These are phyloP conservation scores for Pseudogymnoascus sp. DNA, from an alignment of 2,329 filamentous ascomycete genomes.

Conservation along the genomic window DNA sequence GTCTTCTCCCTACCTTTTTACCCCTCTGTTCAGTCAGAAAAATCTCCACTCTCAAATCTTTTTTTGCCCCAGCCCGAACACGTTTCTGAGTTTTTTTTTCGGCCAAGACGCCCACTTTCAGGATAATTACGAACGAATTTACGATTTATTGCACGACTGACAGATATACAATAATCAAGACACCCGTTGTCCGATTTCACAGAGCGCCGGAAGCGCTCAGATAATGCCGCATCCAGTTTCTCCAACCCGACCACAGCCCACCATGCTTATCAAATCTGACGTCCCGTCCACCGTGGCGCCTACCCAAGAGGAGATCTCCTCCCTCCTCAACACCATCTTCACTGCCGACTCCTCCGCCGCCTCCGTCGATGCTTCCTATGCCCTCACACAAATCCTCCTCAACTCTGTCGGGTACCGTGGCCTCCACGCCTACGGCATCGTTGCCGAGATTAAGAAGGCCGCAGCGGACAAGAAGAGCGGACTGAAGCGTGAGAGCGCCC, in stretches of 20 bases:
- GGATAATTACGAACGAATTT: conserved; percentile 7
- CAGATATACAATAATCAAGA: not conserved
- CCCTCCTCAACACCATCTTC: conserved; percentile 59
- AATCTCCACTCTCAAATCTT: conserved; percentile 8
- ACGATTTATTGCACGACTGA: conserved; percentile 4
- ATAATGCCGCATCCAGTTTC: conserved; percentile 39
- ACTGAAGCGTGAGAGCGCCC: conserved; percentile 75
- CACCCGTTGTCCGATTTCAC: not conserved
- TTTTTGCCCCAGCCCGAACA: not conserved
- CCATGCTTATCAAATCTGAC: conserved; percentile 38
- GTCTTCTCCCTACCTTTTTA: not conserved
- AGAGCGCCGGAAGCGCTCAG: conserved; percentile 20
- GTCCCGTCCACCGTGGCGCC: conserved; percentile 38
- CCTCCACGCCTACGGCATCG: conserved; percentile 50
- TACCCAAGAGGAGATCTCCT: conserved; percentile 55
- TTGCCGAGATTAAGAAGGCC: conserved; percentile 62
- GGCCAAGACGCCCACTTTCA: not conserved
- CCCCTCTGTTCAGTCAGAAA: not conserved
- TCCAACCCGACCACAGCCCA: conserved; percentile 32
- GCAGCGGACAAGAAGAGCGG: conserved; percentile 91
- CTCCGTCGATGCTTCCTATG: conserved; percentile 55
- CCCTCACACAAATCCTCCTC: conserved; percentile 53
- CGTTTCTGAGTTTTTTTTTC: conserved; percentile 9
- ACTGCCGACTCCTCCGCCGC: conserved; percentile 43
- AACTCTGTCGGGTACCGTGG: conserved; percentile 57